Evolutionary conservation across 75 land plant species (phyloP).

Genomic region (Cunninghamia lanceolata): DNA sequence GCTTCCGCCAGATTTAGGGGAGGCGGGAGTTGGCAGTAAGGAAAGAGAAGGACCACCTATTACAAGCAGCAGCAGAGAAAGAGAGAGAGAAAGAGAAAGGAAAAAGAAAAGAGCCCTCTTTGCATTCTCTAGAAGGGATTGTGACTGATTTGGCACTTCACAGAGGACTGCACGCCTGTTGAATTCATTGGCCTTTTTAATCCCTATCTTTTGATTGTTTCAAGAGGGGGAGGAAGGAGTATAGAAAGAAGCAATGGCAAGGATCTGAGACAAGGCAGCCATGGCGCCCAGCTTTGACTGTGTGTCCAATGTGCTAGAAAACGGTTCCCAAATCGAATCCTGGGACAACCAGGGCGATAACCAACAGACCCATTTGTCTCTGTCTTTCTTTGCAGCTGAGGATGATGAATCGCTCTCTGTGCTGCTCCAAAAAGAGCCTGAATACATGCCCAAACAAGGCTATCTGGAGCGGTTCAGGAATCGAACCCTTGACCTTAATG

Average conservation of each 20-base stretch:
- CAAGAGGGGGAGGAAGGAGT: too few species aligned
- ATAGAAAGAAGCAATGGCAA: too few species aligned
- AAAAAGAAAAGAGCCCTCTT: background rate
- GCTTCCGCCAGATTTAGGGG: background rate
- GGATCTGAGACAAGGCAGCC: background rate
- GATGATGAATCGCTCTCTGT: constrained; percentile 33
- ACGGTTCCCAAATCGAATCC: background rate
- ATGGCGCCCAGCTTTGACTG: constrained; percentile 10
- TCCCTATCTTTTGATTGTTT: background rate
- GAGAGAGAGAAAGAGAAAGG: background rate
- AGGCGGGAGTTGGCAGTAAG: background rate
- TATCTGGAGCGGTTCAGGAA: constrained; percentile 21
- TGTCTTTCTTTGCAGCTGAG: constrained; percentile 3
- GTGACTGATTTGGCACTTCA: background rate
- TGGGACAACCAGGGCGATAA: background rate
- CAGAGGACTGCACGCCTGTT: background rate
- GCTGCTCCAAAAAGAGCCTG: constrained; percentile 23
- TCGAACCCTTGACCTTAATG: constrained; percentile 21
- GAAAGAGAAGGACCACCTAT: background rate
- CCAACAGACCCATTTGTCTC: background rate
- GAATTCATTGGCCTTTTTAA: background rate
- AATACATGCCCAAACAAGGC: constrained; percentile 30
- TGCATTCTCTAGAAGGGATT: background rate
- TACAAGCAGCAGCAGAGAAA: background rate
- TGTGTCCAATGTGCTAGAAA: background rate